A percentile compares a stretch with the other conserved stretches of the same genome.
Evolutionary conservation across 2,329 filamentous ascomycete species (phyloP).

Genomic region (Claviceps sp.): DNA sequence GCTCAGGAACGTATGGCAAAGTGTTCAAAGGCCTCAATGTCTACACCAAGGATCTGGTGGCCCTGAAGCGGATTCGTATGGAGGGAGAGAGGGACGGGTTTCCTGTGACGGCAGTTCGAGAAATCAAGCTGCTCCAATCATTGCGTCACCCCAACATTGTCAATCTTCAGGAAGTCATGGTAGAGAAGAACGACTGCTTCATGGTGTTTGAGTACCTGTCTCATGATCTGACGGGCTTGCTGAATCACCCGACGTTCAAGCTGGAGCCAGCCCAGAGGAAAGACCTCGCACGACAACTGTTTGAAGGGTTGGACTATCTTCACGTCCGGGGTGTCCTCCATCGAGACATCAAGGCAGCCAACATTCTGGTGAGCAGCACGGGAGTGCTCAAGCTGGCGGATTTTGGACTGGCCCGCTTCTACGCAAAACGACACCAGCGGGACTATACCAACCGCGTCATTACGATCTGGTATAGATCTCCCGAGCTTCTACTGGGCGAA

Average conservation of each 20-base stretch:
- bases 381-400: slow-evolving; percentile 88
- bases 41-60: slow-evolving; percentile 74
- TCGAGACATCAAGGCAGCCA: slow-evolving; percentile 95
- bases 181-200: slow-evolving; percentile 95
- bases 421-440: slow-evolving; percentile 77
- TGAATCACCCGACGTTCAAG: slow-evolving; percentile 88
- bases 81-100: slow-evolving; percentile 85
- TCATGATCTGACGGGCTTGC: slow-evolving; percentile 84
- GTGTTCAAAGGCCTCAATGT: slow-evolving; percentile 90
- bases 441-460: slow-evolving; percentile 99
- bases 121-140: slow-evolving; percentile 85
- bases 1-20: slow-evolving; percentile 90
- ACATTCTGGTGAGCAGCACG: slow-evolving; percentile 84
- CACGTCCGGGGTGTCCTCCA: slow-evolving; percentile 89
- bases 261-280: slow-evolving; percentile 81
- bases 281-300: slow-evolving; percentile 81
- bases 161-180: slow-evolving; percentile 82
- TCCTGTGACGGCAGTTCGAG: slow-evolving; percentile 78
- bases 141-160: slow-evolving; percentile 74
- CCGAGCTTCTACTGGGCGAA: slow-evolving; percentile 80
- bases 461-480: slow-evolving; percentile 94
- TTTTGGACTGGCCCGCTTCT: slow-evolving; percentile 92
- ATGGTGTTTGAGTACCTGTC: slow-evolving; percentile 99
- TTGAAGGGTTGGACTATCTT: slow-evolving; percentile 86
- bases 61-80: slow-evolving; percentile 86